Evolutionary conservation across 768 basidiomycete genomes (phyloP), one percentile per base, ranked within the genome.

Genomic region (Psilocybe azurescens): DNA sequence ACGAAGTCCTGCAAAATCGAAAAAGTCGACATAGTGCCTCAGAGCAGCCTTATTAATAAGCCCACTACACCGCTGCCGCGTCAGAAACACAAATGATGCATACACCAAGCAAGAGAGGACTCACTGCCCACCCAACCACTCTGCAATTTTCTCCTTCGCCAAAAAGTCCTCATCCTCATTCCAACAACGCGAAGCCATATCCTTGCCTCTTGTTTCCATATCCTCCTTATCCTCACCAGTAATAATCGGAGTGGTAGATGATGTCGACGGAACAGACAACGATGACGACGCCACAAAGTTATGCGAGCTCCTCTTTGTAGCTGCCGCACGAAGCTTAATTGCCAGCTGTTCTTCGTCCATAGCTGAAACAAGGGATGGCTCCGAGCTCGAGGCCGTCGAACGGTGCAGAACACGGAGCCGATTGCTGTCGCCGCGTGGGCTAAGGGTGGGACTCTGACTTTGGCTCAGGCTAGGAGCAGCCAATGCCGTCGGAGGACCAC

Each of bases 121-220:
- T 79, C 67, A 98, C 95, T 85, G 78, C 72, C 94, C 90, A 68
- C 97, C 97, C 44, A 99, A 82, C 89, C 94, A 99, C 74, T 97
- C 95, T 1, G 97, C 95, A 68, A 98, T 94, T 78, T 96, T 97
- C 69, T 96, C 95, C 70, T 89, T 89, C 13, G 86, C 80, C 68
- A 96, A 73, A 72, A 95, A 96, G 14, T 82, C 83, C 66, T 91
- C 91, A 69, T 99, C 94, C 67, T 95, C 94, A 33, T 86, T 83
- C 85, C 93, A 94, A 74, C 93, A 96, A 58, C 88, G 85, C 38
- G 80, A 75, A 0, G 96, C 95, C 48, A 93, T 75, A 54, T 89
- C 89, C 68, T 86, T 86, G 2, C 88, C 95, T 60, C 86, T 79
- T 18, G 78, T 73, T 38, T 89, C 89, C 62, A 88, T 74, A 64